These are phyloP conservation scores for Pugionium cornutum DNA, from an alignment of 345 rosid genomes.

Conservation along the genomic window DNA sequence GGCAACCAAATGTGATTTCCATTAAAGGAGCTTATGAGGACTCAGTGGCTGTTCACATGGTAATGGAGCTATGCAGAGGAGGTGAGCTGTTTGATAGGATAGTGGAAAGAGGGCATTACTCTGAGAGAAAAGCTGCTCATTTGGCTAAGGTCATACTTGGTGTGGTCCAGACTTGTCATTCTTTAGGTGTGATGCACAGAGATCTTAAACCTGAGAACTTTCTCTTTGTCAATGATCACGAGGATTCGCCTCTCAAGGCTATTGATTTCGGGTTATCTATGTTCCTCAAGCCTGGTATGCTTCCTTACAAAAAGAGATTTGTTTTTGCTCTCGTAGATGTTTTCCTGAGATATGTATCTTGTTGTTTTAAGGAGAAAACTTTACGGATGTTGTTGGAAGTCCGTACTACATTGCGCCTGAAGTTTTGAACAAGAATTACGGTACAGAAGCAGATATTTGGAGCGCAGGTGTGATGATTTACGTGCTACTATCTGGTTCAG, in stretches of 20 bases:
- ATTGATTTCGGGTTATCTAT: slow-evolving; percentile 84
- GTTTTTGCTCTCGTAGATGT: slow-evolving; percentile 4
- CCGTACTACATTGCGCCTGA: slow-evolving; percentile 94
- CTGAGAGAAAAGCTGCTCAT: slow-evolving; percentile 72
- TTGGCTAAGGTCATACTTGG: slow-evolving; percentile 67
- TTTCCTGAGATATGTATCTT: slow-evolving; percentile 10
- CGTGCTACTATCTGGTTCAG: slow-evolving; percentile 77
- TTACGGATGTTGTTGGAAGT: slow-evolving; percentile 87
- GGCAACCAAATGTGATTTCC: slow-evolving; percentile 64
- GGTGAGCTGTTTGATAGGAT: slow-evolving; percentile 95
- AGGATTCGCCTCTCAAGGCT: slow-evolving; percentile 78
- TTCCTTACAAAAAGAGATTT: slow-evolving; percentile 1
- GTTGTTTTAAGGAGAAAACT: slow-evolving; percentile 57
- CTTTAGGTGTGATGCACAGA: slow-evolving; percentile 80
- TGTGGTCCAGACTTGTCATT: slow-evolving; percentile 75
- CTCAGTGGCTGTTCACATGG: slow-evolving; percentile 78
- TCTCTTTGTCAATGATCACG: slow-evolving; percentile 60
- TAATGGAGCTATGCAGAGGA: slow-evolving; percentile 89
- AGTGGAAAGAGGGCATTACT: slow-evolving; percentile 72
- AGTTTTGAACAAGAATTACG: slow-evolving; percentile 62
- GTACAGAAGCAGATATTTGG: slow-evolving; percentile 92
- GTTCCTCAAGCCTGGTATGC: slow-evolving; percentile 76
- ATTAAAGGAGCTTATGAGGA: slow-evolving; percentile 91
- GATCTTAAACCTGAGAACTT: slow-evolving; percentile 93
- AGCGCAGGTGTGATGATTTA: slow-evolving; percentile 91